Evolutionary conservation across 306 rosid species (phyloP), one percentile per base, ranked within the genome.

Genomic region (Crotalaria pallida): DNA sequence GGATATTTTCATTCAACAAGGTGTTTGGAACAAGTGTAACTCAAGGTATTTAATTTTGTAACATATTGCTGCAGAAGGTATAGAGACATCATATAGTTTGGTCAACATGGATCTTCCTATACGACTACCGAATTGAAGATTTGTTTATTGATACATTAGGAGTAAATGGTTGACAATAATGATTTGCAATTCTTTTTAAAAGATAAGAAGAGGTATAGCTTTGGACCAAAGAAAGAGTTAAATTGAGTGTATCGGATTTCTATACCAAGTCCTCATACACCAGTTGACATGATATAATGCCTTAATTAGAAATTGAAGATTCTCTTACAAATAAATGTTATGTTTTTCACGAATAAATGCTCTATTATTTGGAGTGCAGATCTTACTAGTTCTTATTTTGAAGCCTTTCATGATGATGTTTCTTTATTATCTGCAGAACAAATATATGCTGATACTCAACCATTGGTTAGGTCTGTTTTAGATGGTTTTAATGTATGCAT

Each of bases 401-500:
- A 78, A 21, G 48, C 45, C 71, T 69, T 60, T 74, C 18, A 48
- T 44, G 79, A 44, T 67, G 19, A 16, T 55, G 33, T 50, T 58
- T 62, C 19, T 62, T 43, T 59, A 34, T 65, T 62, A 34, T 73
- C 1, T 80, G 86, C 96, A 95, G 99, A 87, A 84, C 92, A 89
- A 86, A 95, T 95, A 79, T 95, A 95, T 79, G 85, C 70, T 7
- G 99, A 91, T 66, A 86, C 96, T 68, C 97, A 83, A 68, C 85
- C 96, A 0, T 67, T 95, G 80, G 21, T 95, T 71, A 84, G 99
- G 67, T 95, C 99, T 33, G 96, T 83, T 77, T 67, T 95, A 59
- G 99, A 95, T 78, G 99, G 99, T 53, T 95, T 65, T 72, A 95
- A 95, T 71, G 96, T 81, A 15, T 95, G 99, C 86, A 92, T 95